Evolutionary conservation across 2,329 filamentous ascomycete genomes (phyloP), one percentile per base, ranked within the genome.

Genomic region (Saccharata proteae): DNA sequence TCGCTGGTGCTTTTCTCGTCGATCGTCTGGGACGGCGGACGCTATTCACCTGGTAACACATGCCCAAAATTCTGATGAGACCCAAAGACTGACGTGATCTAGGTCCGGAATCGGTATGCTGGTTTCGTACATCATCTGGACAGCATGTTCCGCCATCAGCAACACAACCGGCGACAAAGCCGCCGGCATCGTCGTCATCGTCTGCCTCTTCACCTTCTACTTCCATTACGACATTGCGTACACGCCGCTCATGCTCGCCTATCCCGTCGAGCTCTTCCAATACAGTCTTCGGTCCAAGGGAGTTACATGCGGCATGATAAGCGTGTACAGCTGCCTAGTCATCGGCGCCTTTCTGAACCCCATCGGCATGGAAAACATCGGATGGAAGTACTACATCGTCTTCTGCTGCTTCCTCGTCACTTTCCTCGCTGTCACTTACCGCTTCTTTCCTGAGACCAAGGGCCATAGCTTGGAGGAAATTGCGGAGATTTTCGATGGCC

Each of bases 201-300:
- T 46, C 4, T 35, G 33, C 15, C 18, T 35, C 16, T 35, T 35
- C n/a, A 16, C 24, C 7, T 35, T 35, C 24, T 35, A 35, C 28
- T 35, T 35, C 33, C 33, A 35, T n/a, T 35, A 35, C 33, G 33
- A 35, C 28, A 35, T 35, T 21, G 33, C 33, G n/a, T 35, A 35
- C 15, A 35, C 37, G 38, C 4, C 58, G 15, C 49, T 66, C 7
- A 48, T 59, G 1, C 52, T 63, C 26, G 55, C 52, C 11, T 67
- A 65, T 43, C 49, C 51, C 10, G 55, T 58, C 29, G 63, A 67
- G 43, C 62, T 67, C 37, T 44, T 62, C 18, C 57, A 59, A 4
- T 63, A 60, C 46, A 49, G 53, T 36, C 63, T 70, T 34, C 55
- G 58, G 35, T 57, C 67, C 16, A 57, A 44, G 48, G 55, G 57